phyloP scores from a whole-genome alignment of 129 eudicot genomes.

The Escallonia rubra region DNA sequence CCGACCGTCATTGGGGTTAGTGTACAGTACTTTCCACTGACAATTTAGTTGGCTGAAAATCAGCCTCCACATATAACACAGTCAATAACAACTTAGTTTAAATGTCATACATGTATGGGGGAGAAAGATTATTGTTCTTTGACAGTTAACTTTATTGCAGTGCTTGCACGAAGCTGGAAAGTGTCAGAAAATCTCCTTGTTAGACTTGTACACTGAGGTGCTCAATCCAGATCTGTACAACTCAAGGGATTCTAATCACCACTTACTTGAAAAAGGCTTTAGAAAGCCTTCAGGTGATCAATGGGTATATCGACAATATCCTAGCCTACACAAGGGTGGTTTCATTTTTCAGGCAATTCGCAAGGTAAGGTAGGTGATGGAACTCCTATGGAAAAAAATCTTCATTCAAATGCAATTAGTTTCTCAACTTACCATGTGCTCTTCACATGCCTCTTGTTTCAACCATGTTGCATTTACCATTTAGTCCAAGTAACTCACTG shows the following conservation, averaged over 20 bases:
- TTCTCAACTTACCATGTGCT: too few relatives aligned
- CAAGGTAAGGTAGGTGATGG: conserved; percentile 53
- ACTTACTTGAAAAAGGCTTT: conserved; percentile 16
- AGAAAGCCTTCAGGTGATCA: conserved; percentile 35
- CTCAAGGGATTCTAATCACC: conserved; percentile 26
- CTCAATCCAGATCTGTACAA: conserved; percentile 53
- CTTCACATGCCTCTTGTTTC: neutral
- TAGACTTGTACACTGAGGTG: conserved; percentile 66
- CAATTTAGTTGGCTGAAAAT: too few relatives aligned
- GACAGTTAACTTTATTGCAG: conserved; percentile 27
- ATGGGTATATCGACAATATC: conserved; percentile 17
- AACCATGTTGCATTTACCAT: neutral
- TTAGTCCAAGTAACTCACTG: too few relatives aligned
- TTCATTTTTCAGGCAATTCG: conserved; percentile 31
- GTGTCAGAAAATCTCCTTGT: conserved; percentile 39
- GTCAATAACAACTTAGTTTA: too few relatives aligned
- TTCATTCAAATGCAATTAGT: too few relatives aligned
- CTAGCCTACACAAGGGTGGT: conserved; percentile 29
- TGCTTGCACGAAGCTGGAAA: conserved; percentile 73
- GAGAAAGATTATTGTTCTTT: too few relatives aligned
- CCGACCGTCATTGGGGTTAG: too few relatives aligned
- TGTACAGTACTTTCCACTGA: too few relatives aligned
- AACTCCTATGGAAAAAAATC: neutral
- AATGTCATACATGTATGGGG: too few relatives aligned
- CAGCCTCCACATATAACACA: too few relatives aligned